These are phyloP conservation scores for Evansstolkia leycettana DNA, from an alignment of 495 filamentous ascomycete species.

Conservation along the genomic window DNA sequence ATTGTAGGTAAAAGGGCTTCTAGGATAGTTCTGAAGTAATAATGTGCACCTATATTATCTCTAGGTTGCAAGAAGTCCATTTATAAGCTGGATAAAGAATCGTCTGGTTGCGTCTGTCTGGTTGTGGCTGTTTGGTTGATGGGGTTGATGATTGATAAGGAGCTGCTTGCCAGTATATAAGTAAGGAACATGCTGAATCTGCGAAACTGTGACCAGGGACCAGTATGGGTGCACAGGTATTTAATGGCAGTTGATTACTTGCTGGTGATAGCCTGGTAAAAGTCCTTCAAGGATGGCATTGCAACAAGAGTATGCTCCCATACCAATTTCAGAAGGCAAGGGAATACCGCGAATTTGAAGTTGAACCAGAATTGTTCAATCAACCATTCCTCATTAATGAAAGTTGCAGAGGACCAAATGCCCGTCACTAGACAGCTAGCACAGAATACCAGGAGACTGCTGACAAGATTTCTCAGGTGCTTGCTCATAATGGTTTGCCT, in stretches of 20 bases:
- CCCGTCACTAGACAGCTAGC: too few species aligned
- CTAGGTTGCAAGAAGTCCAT: slow-evolving; percentile 31
- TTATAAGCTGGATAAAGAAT: slow-evolving; percentile 18
- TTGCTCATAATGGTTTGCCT: too few species aligned
- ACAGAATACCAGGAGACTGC: too few species aligned
- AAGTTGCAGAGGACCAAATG: too few species aligned
- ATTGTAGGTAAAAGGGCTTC: slow-evolving; percentile 37
- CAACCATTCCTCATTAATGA: too few species aligned
- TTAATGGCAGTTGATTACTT: slow-evolving; percentile 41
- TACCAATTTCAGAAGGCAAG: too few species aligned
- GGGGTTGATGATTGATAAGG: slow-evolving; percentile 13
- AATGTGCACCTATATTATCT: slow-evolving; percentile 48
- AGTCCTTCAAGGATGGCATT: slow-evolving; percentile 2
- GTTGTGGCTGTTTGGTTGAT: too few species aligned
- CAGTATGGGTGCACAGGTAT: slow-evolving; percentile 42
- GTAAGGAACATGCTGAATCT: slow-evolving; percentile 32
- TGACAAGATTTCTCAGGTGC: too few species aligned
- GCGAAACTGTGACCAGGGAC: slow-evolving; percentile 46
- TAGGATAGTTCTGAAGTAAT: slow-evolving; percentile 43
- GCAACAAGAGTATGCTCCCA: slow-evolving; percentile 21
- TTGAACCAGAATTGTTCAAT: too few species aligned
- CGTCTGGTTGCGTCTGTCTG: too few species aligned
- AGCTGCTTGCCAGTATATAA: slow-evolving; percentile 15
- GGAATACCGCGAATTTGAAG: too few species aligned
- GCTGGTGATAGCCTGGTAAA: slow-evolving; percentile 43